These are phyloP conservation scores for Chytriomyces confervae DNA, from an alignment of 192 early-diverging fungal species.

Conservation along the genomic window DNA sequence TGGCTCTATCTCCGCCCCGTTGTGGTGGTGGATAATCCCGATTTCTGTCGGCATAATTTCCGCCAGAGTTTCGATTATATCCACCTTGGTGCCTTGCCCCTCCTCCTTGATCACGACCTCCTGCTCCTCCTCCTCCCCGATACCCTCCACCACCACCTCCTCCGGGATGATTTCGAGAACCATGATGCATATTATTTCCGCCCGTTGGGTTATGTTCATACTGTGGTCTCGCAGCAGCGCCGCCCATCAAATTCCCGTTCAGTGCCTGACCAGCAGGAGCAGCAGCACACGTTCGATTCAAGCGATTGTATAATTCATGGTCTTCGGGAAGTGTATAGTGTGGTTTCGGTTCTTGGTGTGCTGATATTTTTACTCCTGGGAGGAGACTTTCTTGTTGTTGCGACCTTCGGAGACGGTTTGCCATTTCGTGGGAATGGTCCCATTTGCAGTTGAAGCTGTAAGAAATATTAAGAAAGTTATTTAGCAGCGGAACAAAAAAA, in stretches of 20 bases:
- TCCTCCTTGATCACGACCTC: slow-evolving; percentile 50
- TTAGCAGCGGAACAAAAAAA: background rate
- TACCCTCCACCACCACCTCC: slow-evolving; percentile 45
- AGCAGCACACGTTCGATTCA: background rate
- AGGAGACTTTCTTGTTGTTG: background rate
- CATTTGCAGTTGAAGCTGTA: slow-evolving; percentile 31
- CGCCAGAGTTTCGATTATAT: slow-evolving; percentile 33
- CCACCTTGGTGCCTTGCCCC: slow-evolving; percentile 50
- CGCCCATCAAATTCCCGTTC: background rate
- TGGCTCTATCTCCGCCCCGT: background rate
- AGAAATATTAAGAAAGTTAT: background rate
- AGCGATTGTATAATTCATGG: slow-evolving; percentile 4
- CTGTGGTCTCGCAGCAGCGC: background rate
- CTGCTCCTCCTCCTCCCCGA: slow-evolving; percentile 55
- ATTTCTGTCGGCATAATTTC: too few relatives aligned
- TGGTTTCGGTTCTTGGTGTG: background rate
- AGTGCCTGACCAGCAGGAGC: background rate
- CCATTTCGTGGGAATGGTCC: slow-evolving; percentile 38
- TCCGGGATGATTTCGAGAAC: slow-evolving; percentile 9
- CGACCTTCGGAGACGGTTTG: slow-evolving; percentile 5
- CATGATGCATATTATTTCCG: background rate
- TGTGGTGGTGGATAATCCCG: too few relatives aligned
- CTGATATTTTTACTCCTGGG: background rate
- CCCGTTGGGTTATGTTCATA: slow-evolving; percentile 4
- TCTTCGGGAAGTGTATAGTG: slow-evolving; percentile 25